These are phyloP conservation scores for Mimosa bimucronata DNA, from an alignment of 306 rosid species.

Conservation along the genomic window DNA sequence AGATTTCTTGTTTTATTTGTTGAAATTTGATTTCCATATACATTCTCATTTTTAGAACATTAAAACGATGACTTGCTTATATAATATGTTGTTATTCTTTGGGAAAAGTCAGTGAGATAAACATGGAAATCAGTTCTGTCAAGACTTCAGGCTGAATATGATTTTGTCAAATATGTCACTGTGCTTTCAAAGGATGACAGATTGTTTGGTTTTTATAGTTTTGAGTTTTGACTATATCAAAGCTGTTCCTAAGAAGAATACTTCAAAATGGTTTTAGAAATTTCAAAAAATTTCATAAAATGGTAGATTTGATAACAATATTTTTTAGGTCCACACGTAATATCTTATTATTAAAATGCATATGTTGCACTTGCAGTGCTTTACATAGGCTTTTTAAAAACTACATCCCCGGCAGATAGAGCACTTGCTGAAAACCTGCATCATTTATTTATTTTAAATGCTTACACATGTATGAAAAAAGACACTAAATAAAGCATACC, in stretches of 20 bases:
- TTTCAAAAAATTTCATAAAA: background rate
- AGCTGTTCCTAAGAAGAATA: background rate
- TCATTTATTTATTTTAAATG: constrained; percentile 6
- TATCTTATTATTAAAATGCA: too few relatives aligned
- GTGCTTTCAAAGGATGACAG: background rate
- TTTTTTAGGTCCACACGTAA: background rate
- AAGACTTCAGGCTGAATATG: background rate
- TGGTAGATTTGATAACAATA: background rate
- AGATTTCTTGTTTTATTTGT: too few relatives aligned
- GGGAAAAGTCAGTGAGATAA: background rate
- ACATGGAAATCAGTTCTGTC: background rate
- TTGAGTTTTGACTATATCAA: background rate
- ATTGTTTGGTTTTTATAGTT: background rate
- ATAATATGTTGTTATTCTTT: background rate
- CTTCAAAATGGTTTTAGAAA: background rate
- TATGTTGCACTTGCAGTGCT: constrained; percentile 4
- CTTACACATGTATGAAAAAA: background rate
- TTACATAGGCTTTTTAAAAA: background rate
- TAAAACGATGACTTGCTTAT: background rate
- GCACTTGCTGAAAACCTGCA: background rate
- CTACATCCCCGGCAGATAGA: constrained; percentile 24
- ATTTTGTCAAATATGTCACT: background rate
- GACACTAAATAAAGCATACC: constrained; percentile 2
- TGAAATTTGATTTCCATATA: background rate
- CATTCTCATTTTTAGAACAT: background rate